Conservation (phyloP, 768 basidiomycete species). For the Collybia nuda region DNA sequence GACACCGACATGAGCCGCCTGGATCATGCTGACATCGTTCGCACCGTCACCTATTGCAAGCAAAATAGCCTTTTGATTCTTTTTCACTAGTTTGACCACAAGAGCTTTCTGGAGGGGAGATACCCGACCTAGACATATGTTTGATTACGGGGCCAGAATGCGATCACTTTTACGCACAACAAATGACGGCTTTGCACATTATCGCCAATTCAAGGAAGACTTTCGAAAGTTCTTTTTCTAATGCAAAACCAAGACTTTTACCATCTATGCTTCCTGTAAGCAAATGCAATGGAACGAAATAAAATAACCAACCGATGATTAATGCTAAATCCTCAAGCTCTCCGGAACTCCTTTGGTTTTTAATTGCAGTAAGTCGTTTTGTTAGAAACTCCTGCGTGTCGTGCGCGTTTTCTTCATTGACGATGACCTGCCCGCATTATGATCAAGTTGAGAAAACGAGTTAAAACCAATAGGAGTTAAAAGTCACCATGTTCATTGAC, state of each 20-base stretch:
- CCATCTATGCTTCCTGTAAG: constrained; percentile 60
- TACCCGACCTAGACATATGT: constrained; percentile 70
- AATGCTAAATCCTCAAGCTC: constrained; percentile 95
- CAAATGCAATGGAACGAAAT: constrained; percentile 3
- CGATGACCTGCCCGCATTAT: constrained; percentile 65
- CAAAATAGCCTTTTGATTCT: constrained; percentile 90
- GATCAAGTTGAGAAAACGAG: not conserved
- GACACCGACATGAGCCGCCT: constrained; percentile 96
- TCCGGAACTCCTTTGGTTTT: constrained; percentile 87
- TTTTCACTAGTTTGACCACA: constrained; percentile 98
- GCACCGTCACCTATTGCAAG: constrained; percentile 97
- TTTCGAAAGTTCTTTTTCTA: constrained; percentile 91
- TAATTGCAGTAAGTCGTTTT: constrained; percentile 89
- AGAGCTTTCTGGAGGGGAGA: constrained; percentile 97
- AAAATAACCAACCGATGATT: constrained; percentile 68
- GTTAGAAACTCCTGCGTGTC: constrained; percentile 85
- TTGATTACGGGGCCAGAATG: constrained; percentile 2
- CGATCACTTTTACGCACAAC: constrained; percentile 59
- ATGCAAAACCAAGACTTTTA: constrained; percentile 88
- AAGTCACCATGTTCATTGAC: constrained; percentile 93
- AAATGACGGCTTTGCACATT: constrained; percentile 98
- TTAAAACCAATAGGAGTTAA: not conserved
- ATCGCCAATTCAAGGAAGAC: constrained; percentile 92
- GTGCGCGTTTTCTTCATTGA: constrained; percentile 84
- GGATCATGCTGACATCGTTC: constrained; percentile 99